Evolutionary conservation across 805 yeast species (phyloP).

Genomic region (Komagataella populi): DNA sequence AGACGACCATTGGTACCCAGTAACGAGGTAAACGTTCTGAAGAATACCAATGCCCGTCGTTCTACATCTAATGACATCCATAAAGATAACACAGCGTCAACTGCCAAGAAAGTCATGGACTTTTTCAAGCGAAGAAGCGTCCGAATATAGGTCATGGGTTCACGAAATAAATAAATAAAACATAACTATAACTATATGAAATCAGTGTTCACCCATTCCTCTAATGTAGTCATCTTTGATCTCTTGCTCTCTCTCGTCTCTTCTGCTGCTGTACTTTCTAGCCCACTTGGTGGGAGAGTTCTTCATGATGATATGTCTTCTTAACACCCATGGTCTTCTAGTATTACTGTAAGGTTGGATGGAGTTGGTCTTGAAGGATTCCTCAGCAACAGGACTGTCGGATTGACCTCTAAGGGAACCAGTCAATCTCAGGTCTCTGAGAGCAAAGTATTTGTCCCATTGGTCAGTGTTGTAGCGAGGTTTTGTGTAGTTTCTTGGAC

Average conservation of each 20-base stretch:
- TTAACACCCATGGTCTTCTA: conserved; percentile 21
- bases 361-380: conserved; percentile 61
- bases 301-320: conserved; percentile 24
- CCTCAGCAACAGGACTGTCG: conserved; percentile 59
- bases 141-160: conserved; percentile 15
- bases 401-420: conserved; percentile 62
- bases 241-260: conserved; percentile 18
- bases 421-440: conserved; percentile 66
- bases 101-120: conserved; percentile 69
- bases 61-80: conserved; percentile 18
- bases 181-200: not conserved
- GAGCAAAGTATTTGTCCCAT: conserved; percentile 44
- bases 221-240: conserved; percentile 20
- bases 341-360: conserved; percentile 19
- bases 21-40: conserved; percentile 14
- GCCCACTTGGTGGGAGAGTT: conserved; percentile 23
- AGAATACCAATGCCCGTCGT: conserved; percentile 8
- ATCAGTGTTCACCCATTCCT: conserved; percentile 17
- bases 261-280: conserved; percentile 18
- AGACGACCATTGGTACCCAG: conserved; percentile 15
- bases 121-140: conserved; percentile 58
- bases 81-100: conserved; percentile 45
- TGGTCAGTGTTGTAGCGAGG: conserved; percentile 39
- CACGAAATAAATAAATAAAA: not conserved
- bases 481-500: conserved; percentile 32